Conservation (phyloP, 1,284 basidiomycete species). For the Chondrostereum purpureum region DNA sequence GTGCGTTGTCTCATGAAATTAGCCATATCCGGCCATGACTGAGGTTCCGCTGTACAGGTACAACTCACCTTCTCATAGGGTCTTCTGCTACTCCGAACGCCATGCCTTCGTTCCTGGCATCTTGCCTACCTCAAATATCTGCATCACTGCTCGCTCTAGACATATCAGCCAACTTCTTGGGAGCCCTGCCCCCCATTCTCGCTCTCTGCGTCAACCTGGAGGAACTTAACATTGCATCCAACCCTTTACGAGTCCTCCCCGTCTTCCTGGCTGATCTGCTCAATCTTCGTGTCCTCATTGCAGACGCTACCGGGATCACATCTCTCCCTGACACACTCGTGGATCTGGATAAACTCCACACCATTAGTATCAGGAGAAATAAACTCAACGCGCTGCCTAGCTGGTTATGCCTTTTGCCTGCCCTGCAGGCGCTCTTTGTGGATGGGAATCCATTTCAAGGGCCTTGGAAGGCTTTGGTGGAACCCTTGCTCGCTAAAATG, state of each 20-base stretch:
- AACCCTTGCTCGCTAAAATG: constrained; percentile 64
- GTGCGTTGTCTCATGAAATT: constrained; percentile 32
- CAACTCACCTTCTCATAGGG: constrained; percentile 83
- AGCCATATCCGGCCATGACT: constrained; percentile 5
- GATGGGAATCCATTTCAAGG: constrained; percentile 93
- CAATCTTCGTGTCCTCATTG: constrained; percentile 81
- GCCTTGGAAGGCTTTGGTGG: constrained; percentile 85
- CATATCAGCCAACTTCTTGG: constrained; percentile 82
- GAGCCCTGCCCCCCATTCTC: constrained; percentile 74
- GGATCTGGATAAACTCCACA: constrained; percentile 71
- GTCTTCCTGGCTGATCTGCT: constrained; percentile 72
- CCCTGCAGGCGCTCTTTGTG: constrained; percentile 81
- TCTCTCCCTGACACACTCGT: constrained; percentile 68
- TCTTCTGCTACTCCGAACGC: constrained; percentile 71
- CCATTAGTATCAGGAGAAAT: constrained; percentile 84
- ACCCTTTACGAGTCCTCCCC: constrained; percentile 81
- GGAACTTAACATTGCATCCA: constrained; percentile 90
- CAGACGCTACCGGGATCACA: constrained; percentile 79
- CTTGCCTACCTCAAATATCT: constrained; percentile 62
- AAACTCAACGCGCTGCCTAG: constrained; percentile 84
- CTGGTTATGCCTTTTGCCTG: constrained; percentile 84
- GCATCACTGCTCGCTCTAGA: constrained; percentile 82
- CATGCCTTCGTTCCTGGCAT: constrained; percentile 68
- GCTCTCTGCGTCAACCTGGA: constrained; percentile 76
- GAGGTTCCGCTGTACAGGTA: constrained; percentile 44